phyloP scores from a whole-genome alignment of 768 basidiomycete genomes.

The Rhodosporidiobolus sp. region DNA sequence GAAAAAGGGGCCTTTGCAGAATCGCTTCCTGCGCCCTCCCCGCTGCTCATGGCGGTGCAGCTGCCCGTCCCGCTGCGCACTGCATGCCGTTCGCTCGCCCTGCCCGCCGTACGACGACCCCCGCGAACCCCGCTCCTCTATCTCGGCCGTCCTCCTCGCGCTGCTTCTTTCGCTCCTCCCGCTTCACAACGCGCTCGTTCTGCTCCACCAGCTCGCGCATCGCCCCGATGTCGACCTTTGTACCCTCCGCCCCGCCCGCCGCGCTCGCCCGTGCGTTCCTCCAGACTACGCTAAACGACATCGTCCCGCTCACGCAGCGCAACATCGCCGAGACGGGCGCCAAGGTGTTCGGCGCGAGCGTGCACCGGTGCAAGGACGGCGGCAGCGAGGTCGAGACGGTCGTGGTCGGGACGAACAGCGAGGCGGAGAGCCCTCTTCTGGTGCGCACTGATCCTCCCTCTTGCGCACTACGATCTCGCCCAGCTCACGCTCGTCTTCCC shows the following conservation, averaged over 20 bases:
- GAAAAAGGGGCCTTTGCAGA: too few relatives aligned
- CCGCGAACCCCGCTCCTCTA: too few relatives aligned
- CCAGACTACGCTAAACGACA: constrained; percentile 26
- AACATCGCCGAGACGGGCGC: constrained; percentile 34
- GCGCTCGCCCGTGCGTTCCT: constrained; percentile 30
- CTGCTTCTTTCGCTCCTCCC: too few relatives aligned
- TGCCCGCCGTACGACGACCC: too few relatives aligned
- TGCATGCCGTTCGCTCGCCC: too few relatives aligned
- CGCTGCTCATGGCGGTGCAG: background rate
- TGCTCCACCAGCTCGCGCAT: too few relatives aligned
- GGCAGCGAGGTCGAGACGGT: constrained; percentile 35
- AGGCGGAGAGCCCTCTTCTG: constrained; percentile 39
- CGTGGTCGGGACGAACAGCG: constrained; percentile 42
- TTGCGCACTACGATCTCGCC: background rate
- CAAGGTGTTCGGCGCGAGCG: constrained; percentile 46
- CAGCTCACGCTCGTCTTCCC: background rate
- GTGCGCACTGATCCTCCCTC: constrained; percentile 22
- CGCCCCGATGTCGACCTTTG: background rate
- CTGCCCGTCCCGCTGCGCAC: too few relatives aligned
- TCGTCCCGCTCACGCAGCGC: constrained; percentile 41
- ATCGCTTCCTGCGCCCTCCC: background rate
- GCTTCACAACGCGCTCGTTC: too few relatives aligned
- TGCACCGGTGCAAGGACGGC: constrained; percentile 30
- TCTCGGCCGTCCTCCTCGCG: too few relatives aligned
- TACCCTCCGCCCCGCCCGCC: background rate